phyloP scores from a whole-genome alignment of 306 rosid species.

The Datisca glomerata region DNA sequence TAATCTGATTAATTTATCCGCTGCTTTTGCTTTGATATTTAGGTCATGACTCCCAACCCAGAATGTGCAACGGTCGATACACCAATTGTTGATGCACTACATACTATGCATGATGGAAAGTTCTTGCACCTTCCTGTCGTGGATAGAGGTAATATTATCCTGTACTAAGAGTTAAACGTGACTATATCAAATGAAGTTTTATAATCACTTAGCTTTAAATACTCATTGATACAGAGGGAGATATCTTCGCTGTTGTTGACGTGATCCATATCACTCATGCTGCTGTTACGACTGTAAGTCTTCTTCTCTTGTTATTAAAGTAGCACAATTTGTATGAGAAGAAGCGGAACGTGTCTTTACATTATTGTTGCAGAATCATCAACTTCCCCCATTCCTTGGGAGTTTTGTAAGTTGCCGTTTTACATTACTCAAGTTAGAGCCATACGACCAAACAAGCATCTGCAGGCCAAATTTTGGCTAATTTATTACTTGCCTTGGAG shows the following conservation, averaged over 20 bases:
- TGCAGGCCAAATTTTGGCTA: no score
- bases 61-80: slow-evolving; percentile 71
- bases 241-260: slow-evolving; percentile 58
- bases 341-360: not conserved
- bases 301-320: not conserved
- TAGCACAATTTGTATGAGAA: not conserved
- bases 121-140: slow-evolving; percentile 87
- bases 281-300: slow-evolving; percentile 83
- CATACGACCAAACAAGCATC: no score
- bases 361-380: no score
- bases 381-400: no score
- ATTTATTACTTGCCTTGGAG: no score
- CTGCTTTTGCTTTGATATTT: slow-evolving; percentile 13
- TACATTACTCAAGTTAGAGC: no score
- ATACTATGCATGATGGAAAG: slow-evolving; percentile 85
- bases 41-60: slow-evolving; percentile 97
- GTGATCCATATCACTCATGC: slow-evolving; percentile 87
- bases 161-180: not conserved
- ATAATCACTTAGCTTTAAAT: slow-evolving; percentile 15
- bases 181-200: not conserved
- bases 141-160: slow-evolving; percentile 53
- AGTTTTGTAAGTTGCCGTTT: no score
- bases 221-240: slow-evolving; percentile 47
- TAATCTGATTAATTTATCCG: no score
- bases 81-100: slow-evolving; percentile 92